phyloP scores from a whole-genome alignment of 2,329 filamentous ascomycete genomes.

The Neophaeococcomyces mojaviensis region DNA sequence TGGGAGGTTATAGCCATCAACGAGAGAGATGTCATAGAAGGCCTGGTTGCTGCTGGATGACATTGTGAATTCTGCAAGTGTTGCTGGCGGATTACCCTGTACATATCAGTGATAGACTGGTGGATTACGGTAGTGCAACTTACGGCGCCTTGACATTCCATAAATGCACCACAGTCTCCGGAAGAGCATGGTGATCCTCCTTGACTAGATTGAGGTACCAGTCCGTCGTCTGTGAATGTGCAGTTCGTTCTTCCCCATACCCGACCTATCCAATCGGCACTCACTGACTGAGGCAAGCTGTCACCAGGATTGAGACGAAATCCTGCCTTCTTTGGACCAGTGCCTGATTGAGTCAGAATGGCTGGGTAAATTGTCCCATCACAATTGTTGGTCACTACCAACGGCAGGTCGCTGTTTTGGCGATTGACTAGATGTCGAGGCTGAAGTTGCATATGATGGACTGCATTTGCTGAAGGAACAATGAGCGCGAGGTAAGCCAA shows the following conservation, averaged over 20 bases:
- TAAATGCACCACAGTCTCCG: slow-evolving; percentile 65
- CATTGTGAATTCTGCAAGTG: slow-evolving; percentile 73
- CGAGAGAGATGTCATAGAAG: slow-evolving; percentile 78
- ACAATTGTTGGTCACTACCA: slow-evolving; percentile 67
- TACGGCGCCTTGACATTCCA: slow-evolving; percentile 64
- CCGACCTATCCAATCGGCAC: slow-evolving; percentile 69
- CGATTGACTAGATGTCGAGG: slow-evolving; percentile 20
- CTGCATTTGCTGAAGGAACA: background rate
- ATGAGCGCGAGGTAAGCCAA: background rate
- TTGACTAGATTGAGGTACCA: slow-evolving; percentile 41
- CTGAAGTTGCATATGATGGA: slow-evolving; percentile 24
- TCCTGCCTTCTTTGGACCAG: slow-evolving; percentile 58
- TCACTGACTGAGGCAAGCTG: slow-evolving; percentile 54
- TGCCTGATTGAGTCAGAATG: slow-evolving; percentile 64
- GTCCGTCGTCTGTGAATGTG: slow-evolving; percentile 61
- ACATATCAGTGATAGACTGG: background rate
- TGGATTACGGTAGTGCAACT: slow-evolving; percentile 29
- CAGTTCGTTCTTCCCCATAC: slow-evolving; percentile 82
- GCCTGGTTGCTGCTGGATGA: slow-evolving; percentile 52
- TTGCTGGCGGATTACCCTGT: slow-evolving; percentile 65
- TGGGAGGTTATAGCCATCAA: slow-evolving; percentile 74
- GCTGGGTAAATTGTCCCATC: slow-evolving; percentile 67
- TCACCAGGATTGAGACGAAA: slow-evolving; percentile 60
- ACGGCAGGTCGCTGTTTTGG: slow-evolving; percentile 43
- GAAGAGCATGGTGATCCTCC: slow-evolving; percentile 58